phyloP scores from a whole-genome alignment of 495 filamentous ascomycete genomes.

The Podospora australis region DNA sequence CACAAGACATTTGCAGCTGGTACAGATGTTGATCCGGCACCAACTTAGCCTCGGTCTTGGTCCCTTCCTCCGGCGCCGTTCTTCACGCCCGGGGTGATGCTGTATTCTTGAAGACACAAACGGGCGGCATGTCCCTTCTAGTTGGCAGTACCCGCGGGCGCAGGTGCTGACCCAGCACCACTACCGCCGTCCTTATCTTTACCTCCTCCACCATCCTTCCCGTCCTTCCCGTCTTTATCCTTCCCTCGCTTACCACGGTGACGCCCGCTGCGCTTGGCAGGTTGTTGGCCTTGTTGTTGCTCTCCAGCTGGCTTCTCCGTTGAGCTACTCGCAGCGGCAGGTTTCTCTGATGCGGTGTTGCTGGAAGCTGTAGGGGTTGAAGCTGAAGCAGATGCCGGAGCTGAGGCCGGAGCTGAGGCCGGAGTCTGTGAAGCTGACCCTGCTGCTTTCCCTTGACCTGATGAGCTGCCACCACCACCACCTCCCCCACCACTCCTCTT shows the following conservation, averaged over 20 bases:
- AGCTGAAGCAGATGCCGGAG: not conserved
- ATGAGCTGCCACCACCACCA: not conserved
- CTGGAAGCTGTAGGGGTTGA: not conserved
- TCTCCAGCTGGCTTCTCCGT: constrained; percentile 13
- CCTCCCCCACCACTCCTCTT: constrained; percentile 18
- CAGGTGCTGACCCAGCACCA: constrained; percentile 3
- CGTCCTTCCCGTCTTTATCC: constrained; percentile 11
- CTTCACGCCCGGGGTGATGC: too few relatives aligned
- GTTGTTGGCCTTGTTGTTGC: constrained; percentile 9
- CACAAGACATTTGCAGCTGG: too few relatives aligned
- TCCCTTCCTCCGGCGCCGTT: too few relatives aligned
- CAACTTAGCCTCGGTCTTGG: too few relatives aligned
- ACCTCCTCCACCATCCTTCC: constrained; percentile 9
- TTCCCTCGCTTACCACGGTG: constrained; percentile 19
- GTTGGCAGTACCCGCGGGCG: not conserved
- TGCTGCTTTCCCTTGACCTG: constrained; percentile 10
- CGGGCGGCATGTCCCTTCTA: too few relatives aligned
- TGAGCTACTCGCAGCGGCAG: too few relatives aligned
- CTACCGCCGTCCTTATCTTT: constrained; percentile 11
- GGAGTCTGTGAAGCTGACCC: not conserved
- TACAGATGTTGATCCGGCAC: too few relatives aligned
- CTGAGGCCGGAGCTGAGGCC: not conserved
- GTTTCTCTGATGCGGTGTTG: not conserved
- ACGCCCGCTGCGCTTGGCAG: constrained; percentile 6
- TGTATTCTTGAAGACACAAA: too few relatives aligned